Base-by-base conservation (phyloP, 768 basidiomycete species). In the Auricularia auricula-judae region DNA sequence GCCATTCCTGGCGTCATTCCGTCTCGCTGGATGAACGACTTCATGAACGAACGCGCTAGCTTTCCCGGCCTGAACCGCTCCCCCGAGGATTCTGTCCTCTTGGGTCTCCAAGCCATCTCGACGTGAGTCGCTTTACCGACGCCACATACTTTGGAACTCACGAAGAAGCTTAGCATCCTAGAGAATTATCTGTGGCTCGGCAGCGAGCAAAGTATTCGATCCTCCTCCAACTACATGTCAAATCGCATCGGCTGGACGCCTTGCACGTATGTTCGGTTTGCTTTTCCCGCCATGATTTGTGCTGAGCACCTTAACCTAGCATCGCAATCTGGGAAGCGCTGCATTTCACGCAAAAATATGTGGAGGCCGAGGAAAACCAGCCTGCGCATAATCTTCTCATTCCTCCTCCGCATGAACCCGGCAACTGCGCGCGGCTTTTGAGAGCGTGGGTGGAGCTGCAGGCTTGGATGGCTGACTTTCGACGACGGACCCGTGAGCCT, bases 371-470 rank as follows among this genome's bases (percentile, higher is more conserved):
- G 29, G 56, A 18, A 4, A 29, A 23, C 5, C 21, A 12, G 29
- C 56, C 56, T 7, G 34, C 11, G 10, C 56, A 59, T 23, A 8
- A 33, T 23, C 63, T 64, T 36, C 18, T 56, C 36, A 14, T 21
- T 21, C 63, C 63, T 10, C 36, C 44, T 5, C 7, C 56, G 18
- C 29, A 36, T 4, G 63, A 64, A 8, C 23, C 54, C n/a, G 54
- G 78, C 64, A 82, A 79, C 66, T 80, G 86, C 3, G 80, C 81
- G 29, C 86, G 80, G 70, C 79, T 93, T 3, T 79, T 93, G 60
- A 82, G 91, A 39, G 88, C 86, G 35, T 93, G 91, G 91, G 80
- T 91, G 18, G 91, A 93, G 71, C 74, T 87, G 7, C 75, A 81
- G 47, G 82, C 88, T 3, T 93, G 86, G 85, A 68, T 86, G 21